Evolutionary conservation across 2,329 filamentous ascomycete species (phyloP), one percentile per base, ranked within the genome.

Genomic region (Penicillium sp.): DNA sequence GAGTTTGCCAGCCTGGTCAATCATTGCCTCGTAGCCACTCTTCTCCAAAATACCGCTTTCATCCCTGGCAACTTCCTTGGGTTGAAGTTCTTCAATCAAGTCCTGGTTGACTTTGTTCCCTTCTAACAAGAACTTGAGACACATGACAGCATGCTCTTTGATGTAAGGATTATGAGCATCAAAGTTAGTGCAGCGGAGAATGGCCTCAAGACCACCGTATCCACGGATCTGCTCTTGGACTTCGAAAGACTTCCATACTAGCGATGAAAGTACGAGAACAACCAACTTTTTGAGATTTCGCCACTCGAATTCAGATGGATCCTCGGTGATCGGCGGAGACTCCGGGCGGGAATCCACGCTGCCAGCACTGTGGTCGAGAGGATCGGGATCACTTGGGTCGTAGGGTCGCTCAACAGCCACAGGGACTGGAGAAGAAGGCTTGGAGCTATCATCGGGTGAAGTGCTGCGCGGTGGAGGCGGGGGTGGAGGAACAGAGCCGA

Each of bases 91-190:
- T 52, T 77, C 74, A 4, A 80, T 76, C 60, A 84, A 75, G 52
- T 78, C 78, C 56, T 82, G 80, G 58, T 84, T 76, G 50, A 78
- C 76, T 12, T 69, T 65, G 50, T 79, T 79, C 1, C 73, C 72
- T 53, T 83, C 81, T 6, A 83, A 73, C 18, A 82, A 65, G 62
- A 84, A 95, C 68, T 93, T 92, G n/a, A 95, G 80, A 60, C 89
- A 92, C 68, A 95, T 86, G 45, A 92, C 90, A 2, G 90, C 89
- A 59, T 92, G 89, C 71, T 97, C 93, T 65, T 93, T 90, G 58
- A 95, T 92, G 68, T 93, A 96, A 0, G 91, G 90, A 66, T 96
- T 96, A 73, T 95, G 85, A 62, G 93, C 90, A 67, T 97, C 93
- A 68, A 94, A 94, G 29, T 86, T 83, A 64, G 91, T 96, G 72